Percentiles rank a stretch among this genome's conserved stretches.
Evolutionary conservation across 768 basidiomycete species (phyloP).

Genomic region (Lyophyllum shimeji): DNA sequence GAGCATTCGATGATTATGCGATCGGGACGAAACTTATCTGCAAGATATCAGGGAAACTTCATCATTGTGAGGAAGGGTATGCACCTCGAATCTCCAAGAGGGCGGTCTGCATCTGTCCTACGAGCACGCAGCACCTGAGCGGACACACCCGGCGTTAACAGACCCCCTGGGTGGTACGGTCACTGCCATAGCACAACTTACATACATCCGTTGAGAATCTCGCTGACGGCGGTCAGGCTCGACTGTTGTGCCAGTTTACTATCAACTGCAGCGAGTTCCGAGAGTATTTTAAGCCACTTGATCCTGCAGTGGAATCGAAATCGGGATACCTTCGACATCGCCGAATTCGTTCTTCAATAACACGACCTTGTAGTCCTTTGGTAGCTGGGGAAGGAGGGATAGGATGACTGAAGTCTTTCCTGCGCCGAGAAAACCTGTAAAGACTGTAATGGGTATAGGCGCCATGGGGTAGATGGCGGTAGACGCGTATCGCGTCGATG

Average conservation of each 20-base stretch:
- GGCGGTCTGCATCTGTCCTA: constrained; percentile 93
- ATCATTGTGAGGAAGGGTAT: constrained; percentile 7
- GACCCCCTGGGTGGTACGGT: neutral
- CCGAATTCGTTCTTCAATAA: constrained; percentile 97
- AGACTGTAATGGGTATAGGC: constrained; percentile 85
- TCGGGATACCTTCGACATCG: constrained; percentile 73
- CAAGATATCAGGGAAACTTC: neutral
- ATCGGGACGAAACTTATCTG: constrained; percentile 84
- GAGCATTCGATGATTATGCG: constrained; percentile 95
- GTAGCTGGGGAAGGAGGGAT: constrained; percentile 77
- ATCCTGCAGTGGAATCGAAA: too few relatives aligned
- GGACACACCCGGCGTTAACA: neutral
- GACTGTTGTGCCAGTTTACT: constrained; percentile 88
- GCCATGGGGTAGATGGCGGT: constrained; percentile 5
- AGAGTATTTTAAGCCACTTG: too few relatives aligned
- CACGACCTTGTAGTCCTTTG: constrained; percentile 84
- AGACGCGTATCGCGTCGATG: neutral
- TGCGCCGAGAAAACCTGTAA: constrained; percentile 91
- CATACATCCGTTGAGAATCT: constrained; percentile 97
- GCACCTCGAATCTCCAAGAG: constrained; percentile 82
- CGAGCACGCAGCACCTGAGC: constrained; percentile 85
- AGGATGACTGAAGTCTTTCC: constrained; percentile 84
- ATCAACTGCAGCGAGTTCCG: constrained; percentile 56
- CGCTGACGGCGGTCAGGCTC: constrained; percentile 81
- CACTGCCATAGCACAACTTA: constrained; percentile 34